Conservation (phyloP, 305 asterid species). For the Withania somnifera region DNA sequence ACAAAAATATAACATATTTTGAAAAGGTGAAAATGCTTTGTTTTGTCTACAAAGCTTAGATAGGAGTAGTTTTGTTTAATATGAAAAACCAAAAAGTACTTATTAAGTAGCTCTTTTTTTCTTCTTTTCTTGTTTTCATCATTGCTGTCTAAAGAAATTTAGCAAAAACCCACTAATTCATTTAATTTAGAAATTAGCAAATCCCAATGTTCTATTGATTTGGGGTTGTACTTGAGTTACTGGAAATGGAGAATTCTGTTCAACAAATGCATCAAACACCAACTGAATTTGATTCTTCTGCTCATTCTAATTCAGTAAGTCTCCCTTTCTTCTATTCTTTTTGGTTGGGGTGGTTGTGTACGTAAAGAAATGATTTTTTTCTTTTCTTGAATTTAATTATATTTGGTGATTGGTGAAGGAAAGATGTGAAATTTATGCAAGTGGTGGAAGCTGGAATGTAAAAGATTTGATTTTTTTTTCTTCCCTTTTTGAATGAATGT, state of each 20-base stretch:
- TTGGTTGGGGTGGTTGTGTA: background rate
- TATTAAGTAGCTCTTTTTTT: background rate
- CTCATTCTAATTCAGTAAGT: background rate
- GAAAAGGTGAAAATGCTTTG: background rate
- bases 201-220: background rate
- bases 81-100: background rate
- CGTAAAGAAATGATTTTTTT: background rate
- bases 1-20: slow-evolving; percentile 1
- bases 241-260: background rate
- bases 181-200: background rate
- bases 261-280: background rate
- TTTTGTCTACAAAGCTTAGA: background rate
- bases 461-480: background rate
- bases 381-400: background rate
- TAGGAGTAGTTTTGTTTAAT: background rate
- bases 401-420: background rate
- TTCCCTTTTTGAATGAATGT: background rate
- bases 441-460: background rate
- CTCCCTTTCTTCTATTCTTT: background rate
- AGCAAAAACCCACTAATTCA: background rate
- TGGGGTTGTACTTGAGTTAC: background rate
- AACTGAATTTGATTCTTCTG: background rate
- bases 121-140: slow-evolving; percentile 13
- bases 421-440: background rate
- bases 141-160: slow-evolving; percentile 1